Conservation (phyloP, 2,329 filamentous ascomycete genomes). For the Fusarium newnesense region DNA sequence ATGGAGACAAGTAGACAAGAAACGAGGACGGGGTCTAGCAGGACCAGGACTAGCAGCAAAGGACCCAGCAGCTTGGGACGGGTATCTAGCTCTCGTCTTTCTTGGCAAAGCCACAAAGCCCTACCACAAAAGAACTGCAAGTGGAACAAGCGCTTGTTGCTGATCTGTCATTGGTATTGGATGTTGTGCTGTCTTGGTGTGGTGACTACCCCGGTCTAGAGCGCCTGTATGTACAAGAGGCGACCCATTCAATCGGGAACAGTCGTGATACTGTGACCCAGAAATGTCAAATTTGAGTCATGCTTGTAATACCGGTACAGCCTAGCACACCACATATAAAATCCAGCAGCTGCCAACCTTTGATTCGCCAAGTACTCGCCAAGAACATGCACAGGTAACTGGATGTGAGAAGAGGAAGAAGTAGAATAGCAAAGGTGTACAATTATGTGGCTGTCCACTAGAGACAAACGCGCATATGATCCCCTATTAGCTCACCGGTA, state of each 20-base stretch:
- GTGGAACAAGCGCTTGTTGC: conserved; percentile 26
- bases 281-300: neutral
- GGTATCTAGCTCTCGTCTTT: conserved; percentile 45
- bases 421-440: conserved; percentile 1
- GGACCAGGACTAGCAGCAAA: neutral
- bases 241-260: conserved; percentile 35
- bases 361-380: neutral
- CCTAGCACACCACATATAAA: conserved; percentile 4
- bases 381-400: neutral
- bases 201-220: conserved; percentile 25
- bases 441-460: conserved; percentile 22
- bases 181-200: conserved; percentile 20
- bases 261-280: conserved; percentile 19
- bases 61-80: conserved; percentile 46
- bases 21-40: conserved; percentile 1
- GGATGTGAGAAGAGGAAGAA: neutral
- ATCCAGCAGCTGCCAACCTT: neutral
- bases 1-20: neutral
- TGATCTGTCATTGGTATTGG: conserved; percentile 24
- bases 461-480: conserved; percentile 24
- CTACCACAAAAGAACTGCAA: conserved; percentile 28
- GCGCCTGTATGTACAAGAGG: conserved; percentile 26
- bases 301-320: neutral
- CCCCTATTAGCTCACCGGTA: neutral
- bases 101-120: conserved; percentile 37